Evolutionary conservation across 345 rosid genomes (phyloP).

Genomic region (Zanthoxylum bungeanum): DNA sequence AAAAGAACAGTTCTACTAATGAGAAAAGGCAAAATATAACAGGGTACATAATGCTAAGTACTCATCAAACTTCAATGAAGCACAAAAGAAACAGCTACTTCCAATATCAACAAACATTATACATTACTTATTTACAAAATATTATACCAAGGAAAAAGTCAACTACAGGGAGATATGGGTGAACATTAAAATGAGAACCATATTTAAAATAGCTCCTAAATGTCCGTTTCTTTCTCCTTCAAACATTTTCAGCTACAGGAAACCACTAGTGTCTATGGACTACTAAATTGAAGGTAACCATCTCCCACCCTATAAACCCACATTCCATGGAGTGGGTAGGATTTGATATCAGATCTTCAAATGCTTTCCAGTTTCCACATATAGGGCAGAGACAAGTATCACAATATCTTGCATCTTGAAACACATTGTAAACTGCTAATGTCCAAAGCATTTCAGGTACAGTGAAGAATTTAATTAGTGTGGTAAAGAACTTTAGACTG

Average conservation of each 20-base stretch:
- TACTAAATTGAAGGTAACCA: not conserved
- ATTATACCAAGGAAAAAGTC: not conserved
- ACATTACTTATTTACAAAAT: not conserved
- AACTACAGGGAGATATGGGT: not conserved
- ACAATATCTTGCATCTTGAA: slow-evolving; percentile 1
- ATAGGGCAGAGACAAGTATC: not conserved
- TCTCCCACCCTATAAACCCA: not conserved
- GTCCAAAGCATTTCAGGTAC: not conserved
- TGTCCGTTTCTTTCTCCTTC: not conserved
- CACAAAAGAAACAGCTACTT: not conserved
- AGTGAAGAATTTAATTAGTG: not conserved
- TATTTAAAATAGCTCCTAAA: not conserved
- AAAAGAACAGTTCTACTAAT: not conserved
- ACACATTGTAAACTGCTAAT: not conserved
- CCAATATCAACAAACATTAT: not conserved
- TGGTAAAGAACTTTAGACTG: not conserved
- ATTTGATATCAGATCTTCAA: not conserved
- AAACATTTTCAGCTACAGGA: not conserved
- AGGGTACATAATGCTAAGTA: not conserved
- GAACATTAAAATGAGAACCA: not conserved
- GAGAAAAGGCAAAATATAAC: not conserved
- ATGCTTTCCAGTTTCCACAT: not conserved
- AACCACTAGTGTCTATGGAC: not conserved
- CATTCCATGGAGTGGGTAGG: not conserved
- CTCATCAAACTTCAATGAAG: not conserved